Base-by-base conservation (phyloP, 805 yeast genomes). In the Schizosaccharomyces japonicus region DNA sequence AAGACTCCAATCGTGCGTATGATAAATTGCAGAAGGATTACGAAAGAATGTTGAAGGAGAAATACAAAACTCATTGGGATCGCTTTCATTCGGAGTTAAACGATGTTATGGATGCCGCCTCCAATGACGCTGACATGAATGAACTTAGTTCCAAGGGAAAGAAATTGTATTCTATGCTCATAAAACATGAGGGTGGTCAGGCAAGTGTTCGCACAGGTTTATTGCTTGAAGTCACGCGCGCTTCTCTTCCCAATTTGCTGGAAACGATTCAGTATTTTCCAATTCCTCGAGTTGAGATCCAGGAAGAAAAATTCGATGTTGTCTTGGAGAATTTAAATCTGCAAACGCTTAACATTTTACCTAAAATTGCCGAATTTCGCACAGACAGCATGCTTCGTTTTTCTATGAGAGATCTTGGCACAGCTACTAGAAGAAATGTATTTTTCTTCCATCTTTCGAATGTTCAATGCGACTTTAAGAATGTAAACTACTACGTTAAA, bases 11-110 rank as follows among this genome's bases (percentile, higher is more conserved):
- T 11, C 33, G 46, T 5, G 53, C 48, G 10, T 53, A 25, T 48
- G 30, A 45, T 33, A 17, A 42, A 23, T 49, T 53, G n/a, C 29
- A 45, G 29, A 49, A 50, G 27, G 45, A 45, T 8, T 55, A 53
- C 4, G 26, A 34, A 5, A 44, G 48, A 17, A 7, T 52, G 10
- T 44, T 50, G 26, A 15, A 36, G 17, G 28, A 40, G 33, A 44
- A 44, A 25, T 50, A 53, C 48, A 39, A 42, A 23, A 40, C 29
- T 5, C 50, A 49, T 44, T 44, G 27, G 32, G 51, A 52, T 25
- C 48, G 44, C 4, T 39, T 53, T 39, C 10, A 44, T 8, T 39
- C 48, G 23, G 54, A 53, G 40, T 5, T 44, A 23, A 47, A 50
- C 17, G 45, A 48, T 26, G 49, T 53, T 39, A 26, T 48, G 5